Evolutionary conservation across 768 basidiomycete genomes (phyloP), one percentile per base, ranked within the genome.

Genomic region (Tulasnella sp.): DNA sequence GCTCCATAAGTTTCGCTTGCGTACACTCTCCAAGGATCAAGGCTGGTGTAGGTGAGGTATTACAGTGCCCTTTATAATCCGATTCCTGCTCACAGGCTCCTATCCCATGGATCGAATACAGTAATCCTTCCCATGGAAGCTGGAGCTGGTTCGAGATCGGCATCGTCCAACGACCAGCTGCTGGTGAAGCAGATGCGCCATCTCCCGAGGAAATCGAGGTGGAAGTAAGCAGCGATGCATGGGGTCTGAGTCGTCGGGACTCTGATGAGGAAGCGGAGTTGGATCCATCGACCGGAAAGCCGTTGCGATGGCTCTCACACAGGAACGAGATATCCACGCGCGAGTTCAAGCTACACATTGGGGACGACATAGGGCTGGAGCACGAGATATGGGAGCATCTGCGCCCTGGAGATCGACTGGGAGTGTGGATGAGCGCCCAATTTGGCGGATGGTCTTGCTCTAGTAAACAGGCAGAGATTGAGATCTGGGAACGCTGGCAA

Each of bases 121-220:
- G 55, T 27, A 15, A 38, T 38, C 29, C 34, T 56, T n/a, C 27
- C 41, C n/a, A 56, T 24, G 55, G 55, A 19, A 56, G 55, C 24
- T 56, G 55, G 42, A 56, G 55, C 43, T 56, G 55, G 55, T 56
- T 56, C 23, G 55, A 56, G 15, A 9, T 56, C n/a, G 34, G 55
- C 15, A 44, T 56, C 19, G 38, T 56, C n/a, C 55, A 11, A 15
- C 21, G 29, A 13, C 24, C 23, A 29, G 42, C 15, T 15, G 15
- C 34, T 5, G 34, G 5, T 38, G 34, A 38, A 38, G 7, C 34
- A 15, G 34, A 38, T 7, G 15, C 34, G 34, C 34, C 34, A 38
- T 38, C 34, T 15, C 15, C 34, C 15, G 15, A 38, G 5, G 34
- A 38, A 38, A 38, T 15, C 15, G 34, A 38, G 34, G 15, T 38